Conservation (phyloP, 2,329 filamentous ascomycete species). For the Plenodomus biglobosus region DNA sequence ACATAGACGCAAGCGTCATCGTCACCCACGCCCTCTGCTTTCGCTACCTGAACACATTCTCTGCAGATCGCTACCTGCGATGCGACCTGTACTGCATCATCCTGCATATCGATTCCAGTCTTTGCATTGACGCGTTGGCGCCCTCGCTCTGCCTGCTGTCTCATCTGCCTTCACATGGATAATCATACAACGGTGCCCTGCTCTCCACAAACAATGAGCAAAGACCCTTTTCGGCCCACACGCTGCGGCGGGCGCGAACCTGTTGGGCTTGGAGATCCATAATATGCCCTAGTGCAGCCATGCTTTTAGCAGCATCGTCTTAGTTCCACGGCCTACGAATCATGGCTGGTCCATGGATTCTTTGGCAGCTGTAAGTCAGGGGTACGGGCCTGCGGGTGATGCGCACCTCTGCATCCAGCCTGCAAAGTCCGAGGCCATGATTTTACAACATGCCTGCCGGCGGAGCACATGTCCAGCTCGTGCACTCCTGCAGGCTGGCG, state of each 20-base stretch:
- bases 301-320: constrained; percentile 11
- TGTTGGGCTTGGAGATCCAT: constrained; percentile 13
- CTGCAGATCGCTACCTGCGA: not conserved
- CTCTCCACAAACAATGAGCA: constrained; percentile 4
- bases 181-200: constrained; percentile 7
- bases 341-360: constrained; percentile 5
- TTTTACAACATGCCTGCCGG: constrained; percentile 5
- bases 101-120: not conserved
- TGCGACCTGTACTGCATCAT: constrained; percentile 4
- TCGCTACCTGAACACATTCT: constrained; percentile 6
- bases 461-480: constrained; percentile 14
- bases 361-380: not conserved
- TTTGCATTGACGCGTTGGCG: not conserved
- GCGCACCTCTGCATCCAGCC: constrained; percentile 17
- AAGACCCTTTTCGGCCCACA: constrained; percentile 7
- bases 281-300: constrained; percentile 16
- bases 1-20: constrained; percentile 12
- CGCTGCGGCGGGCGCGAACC: constrained; percentile 13
- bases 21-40: constrained; percentile 2
- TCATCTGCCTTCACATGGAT: constrained; percentile 5
- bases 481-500: constrained; percentile 9
- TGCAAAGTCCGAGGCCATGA: constrained; percentile 9
- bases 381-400: constrained; percentile 1
- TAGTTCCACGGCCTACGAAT: constrained; percentile 15
- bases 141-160: constrained; percentile 14